These are phyloP conservation scores for Pseudocercospora fijiensis DNA, from an alignment of 2,329 filamentous ascomycete species.

Conservation along the genomic window DNA sequence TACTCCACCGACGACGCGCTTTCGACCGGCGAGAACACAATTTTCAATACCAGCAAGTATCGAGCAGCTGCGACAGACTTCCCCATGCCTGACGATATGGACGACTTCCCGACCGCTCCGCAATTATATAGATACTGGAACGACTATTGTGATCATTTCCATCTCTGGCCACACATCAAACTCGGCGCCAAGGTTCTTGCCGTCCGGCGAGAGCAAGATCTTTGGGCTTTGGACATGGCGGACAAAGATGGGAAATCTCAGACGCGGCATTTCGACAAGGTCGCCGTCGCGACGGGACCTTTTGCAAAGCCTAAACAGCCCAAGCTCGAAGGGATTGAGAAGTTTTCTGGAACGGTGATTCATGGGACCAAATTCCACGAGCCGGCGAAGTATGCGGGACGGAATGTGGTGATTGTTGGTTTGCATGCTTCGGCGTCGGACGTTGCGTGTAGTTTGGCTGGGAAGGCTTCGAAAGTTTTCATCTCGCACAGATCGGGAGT, in stretches of 20 bases:
- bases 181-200: conserved; percentile 38
- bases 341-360: conserved; percentile 43
- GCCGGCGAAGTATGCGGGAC: conserved; percentile 41
- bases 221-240: conserved; percentile 38
- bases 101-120: conserved; percentile 27
- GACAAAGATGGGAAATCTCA: conserved; percentile 28
- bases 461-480: conserved; percentile 9
- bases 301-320: conserved; percentile 42
- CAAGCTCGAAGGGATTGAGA: conserved; percentile 38
- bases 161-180: conserved; percentile 39
- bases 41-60: conserved; percentile 43
- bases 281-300: conserved; percentile 39
- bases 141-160: conserved; percentile 44
- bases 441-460: conserved; percentile 23
- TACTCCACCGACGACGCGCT: conserved; percentile 38
- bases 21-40: conserved; percentile 33
- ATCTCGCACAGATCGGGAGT: conserved; percentile 14
- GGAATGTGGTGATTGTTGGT: conserved; percentile 49
- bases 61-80: conserved; percentile 46
- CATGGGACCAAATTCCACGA: conserved; percentile 37
- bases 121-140: conserved; percentile 45
- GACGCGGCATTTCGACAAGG: conserved; percentile 39
- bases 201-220: conserved; percentile 35
- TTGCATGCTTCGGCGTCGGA: conserved; percentile 45
- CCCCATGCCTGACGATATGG: conserved; percentile 45